Percentiles rank a stretch among this genome's conserved stretches.
phyloP scores from a whole-genome alignment of 1,139 yeast genomes.

The Suhomyces terraborum region DNA sequence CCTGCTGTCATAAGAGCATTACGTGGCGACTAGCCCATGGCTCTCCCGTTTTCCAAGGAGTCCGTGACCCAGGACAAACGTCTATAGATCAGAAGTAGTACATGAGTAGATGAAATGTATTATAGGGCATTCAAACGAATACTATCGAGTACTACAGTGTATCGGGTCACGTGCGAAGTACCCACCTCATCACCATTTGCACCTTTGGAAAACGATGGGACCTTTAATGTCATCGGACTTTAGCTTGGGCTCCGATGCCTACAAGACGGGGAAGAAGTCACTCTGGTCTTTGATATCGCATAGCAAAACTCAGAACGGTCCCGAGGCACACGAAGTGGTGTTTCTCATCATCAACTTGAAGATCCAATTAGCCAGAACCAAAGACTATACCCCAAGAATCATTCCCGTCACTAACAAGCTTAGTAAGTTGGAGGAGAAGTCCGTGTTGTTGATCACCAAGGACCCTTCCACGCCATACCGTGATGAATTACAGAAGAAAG shows the following conservation, averaged over 20 bases:
- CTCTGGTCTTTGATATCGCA: conserved; percentile 39
- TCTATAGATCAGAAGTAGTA: conserved; percentile 2
- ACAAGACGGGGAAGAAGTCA: conserved; percentile 33
- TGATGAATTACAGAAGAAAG: conserved; percentile 45
- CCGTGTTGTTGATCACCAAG: conserved; percentile 63
- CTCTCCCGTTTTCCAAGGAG: background rate
- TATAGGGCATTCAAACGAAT: background rate
- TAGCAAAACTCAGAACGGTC: conserved; percentile 21
- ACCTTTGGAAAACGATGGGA: background rate
- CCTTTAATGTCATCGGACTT: conserved; percentile 15
- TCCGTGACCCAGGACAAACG: background rate
- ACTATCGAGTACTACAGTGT: too few relatives aligned
- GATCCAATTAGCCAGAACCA: conserved; percentile 47
- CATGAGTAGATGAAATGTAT: conserved; percentile 4
- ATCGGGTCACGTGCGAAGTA: conserved; percentile 1
- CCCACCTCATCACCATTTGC: background rate
- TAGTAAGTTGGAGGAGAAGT: conserved; percentile 47
- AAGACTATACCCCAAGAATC: conserved; percentile 65
- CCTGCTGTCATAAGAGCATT: conserved; percentile 81
- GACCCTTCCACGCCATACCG: conserved; percentile 65
- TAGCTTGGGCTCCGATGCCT: conserved; percentile 33
- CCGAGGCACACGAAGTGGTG: conserved; percentile 34
- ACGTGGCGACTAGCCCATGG: conserved; percentile 52
- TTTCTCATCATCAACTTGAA: conserved; percentile 57
- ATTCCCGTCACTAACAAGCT: conserved; percentile 59